Percentiles rank a stretch among this genome's conserved stretches.
phyloP scores from a whole-genome alignment of 805 yeast species.

The Candida piceae region DNA sequence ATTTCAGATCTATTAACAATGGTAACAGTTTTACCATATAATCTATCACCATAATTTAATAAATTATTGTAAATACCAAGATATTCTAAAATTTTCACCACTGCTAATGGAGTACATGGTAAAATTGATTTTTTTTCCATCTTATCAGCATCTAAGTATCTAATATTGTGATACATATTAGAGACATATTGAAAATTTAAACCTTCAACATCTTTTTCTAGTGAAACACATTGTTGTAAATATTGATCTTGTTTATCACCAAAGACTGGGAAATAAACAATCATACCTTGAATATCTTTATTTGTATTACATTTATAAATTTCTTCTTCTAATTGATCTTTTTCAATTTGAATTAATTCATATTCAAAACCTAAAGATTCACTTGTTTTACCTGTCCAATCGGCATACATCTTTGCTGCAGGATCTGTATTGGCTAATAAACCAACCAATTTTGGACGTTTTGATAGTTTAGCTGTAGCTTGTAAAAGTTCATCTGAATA shows the following conservation, averaged over 20 bases:
- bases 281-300: constrained; percentile 76
- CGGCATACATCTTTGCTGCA: constrained; percentile 92
- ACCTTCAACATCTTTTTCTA: constrained; percentile 95
- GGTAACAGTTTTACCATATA: constrained; percentile 88
- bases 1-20: constrained; percentile 93
- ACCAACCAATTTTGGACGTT: constrained; percentile 79
- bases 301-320: constrained; percentile 80
- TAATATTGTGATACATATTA: constrained; percentile 88
- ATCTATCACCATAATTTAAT: constrained; percentile 82
- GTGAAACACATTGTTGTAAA: constrained; percentile 86
- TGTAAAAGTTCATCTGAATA: constrained; percentile 66
- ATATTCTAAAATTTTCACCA: constrained; percentile 88
- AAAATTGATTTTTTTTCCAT: constrained; percentile 73
- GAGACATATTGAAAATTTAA: constrained; percentile 85
- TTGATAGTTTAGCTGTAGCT: constrained; percentile 47
- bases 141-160: constrained; percentile 67
- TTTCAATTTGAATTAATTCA: constrained; percentile 64
- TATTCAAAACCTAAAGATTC: constrained; percentile 81
- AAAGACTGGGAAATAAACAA: constrained; percentile 96
- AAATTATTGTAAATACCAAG: constrained; percentile 81
- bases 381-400: constrained; percentile 92
- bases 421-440: constrained; percentile 90
- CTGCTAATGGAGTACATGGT: constrained; percentile 95
- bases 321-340: constrained; percentile 80
- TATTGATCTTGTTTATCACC: constrained; percentile 95